Base-by-base conservation (phyloP, 495 filamentous ascomycete species). In the Peziza echinospora region DNA sequence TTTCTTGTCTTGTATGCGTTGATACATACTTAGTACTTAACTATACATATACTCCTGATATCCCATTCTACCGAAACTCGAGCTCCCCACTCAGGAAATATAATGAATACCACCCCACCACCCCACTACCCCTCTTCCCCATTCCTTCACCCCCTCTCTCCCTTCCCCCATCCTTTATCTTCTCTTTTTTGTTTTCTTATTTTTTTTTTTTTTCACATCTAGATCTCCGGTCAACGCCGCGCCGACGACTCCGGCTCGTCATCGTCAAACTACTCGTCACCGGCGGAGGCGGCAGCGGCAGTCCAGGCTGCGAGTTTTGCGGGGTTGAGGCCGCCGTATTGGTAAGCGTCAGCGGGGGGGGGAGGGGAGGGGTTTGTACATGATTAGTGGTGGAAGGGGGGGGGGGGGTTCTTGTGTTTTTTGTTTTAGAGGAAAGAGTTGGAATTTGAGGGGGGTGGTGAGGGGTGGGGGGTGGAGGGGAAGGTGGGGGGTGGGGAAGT, bases 321-420 rank as follows among this genome's bases (percentile, higher is more conserved):
- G 2, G 78, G 77, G n/a, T 60, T 85, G 61, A 71, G 76, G 53
- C 69, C 79, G 44, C 71, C 76, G 24, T 83, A 82, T 60, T 84
- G 80, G 80, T 68, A 60, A 54, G 45, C 44, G 16, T 4, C 41
- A 7, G 41, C 21, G 9, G 41, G 11, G 8, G 41, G 9, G 9
- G 41, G 21, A 21, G 24, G 21, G 21, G n/a, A 17, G 21, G n/a
- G 19, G 4, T 2, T 22, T 2, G 44, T 25, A 13, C 9, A 3
- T n/a, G 21, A 9, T 13, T 5, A 19, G 41, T 11, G 13, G 41
- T 2, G 13, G 13, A 43, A 11, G 24, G n/a, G 44, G 10, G 5
- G 24, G 13, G 44, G 44, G 21, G 24, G 2, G 1, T 13, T 17
- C 21, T n/a, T n/a, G n/a, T n/a, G n/a, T n/a, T n/a, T n/a, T n/a